A percentile compares a stretch with the other conserved stretches of the same genome.
phyloP scores from a whole-genome alignment of 352 stramenopile genomes.

The Phytophthora pseudosyringae region DNA sequence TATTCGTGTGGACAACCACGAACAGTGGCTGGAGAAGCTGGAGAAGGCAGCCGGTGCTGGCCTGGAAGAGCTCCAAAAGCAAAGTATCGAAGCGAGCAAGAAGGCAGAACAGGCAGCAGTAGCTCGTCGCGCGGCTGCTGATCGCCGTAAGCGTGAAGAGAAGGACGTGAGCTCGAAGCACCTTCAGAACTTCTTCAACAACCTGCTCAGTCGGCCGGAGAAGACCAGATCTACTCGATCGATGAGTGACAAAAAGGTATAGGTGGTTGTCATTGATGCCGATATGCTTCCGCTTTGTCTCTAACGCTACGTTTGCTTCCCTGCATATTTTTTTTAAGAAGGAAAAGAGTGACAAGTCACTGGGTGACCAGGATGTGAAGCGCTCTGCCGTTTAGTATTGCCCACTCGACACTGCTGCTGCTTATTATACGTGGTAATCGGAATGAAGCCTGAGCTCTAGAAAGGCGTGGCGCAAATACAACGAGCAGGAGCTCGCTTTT shows the following conservation, averaged over 20 bases:
- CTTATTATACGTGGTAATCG: not conserved
- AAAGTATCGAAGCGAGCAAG: slow-evolving; percentile 86
- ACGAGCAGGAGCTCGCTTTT: slow-evolving; percentile 1
- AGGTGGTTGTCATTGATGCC: not conserved
- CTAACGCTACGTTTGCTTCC: slow-evolving; percentile 1
- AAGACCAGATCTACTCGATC: slow-evolving; percentile 78
- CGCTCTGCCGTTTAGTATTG: slow-evolving; percentile 27
- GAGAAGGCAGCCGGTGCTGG: slow-evolving; percentile 81
- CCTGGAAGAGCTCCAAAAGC: slow-evolving; percentile 83
- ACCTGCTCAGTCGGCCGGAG: slow-evolving; percentile 82
- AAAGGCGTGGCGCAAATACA: slow-evolving; percentile 1
- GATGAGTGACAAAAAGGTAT: slow-evolving; percentile 73
- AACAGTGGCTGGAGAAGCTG: slow-evolving; percentile 83
- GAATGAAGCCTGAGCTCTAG: not conserved
- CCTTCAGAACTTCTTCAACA: slow-evolving; percentile 90
- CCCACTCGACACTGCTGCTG: slow-evolving; percentile 5
- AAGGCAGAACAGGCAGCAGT: slow-evolving; percentile 74
- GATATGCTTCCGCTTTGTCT: not conserved
- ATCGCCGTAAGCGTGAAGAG: slow-evolving; percentile 80
- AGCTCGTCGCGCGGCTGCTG: slow-evolving; percentile 66
- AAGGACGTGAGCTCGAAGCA: slow-evolving; percentile 89
- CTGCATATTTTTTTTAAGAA: slow-evolving; percentile 41
- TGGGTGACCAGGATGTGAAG: slow-evolving; percentile 66
- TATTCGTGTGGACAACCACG: slow-evolving; percentile 69
- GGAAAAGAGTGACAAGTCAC: slow-evolving; percentile 68